Conservation (phyloP, 192 early-diverging fungal genomes). For the Mortierella alpina region DNA sequence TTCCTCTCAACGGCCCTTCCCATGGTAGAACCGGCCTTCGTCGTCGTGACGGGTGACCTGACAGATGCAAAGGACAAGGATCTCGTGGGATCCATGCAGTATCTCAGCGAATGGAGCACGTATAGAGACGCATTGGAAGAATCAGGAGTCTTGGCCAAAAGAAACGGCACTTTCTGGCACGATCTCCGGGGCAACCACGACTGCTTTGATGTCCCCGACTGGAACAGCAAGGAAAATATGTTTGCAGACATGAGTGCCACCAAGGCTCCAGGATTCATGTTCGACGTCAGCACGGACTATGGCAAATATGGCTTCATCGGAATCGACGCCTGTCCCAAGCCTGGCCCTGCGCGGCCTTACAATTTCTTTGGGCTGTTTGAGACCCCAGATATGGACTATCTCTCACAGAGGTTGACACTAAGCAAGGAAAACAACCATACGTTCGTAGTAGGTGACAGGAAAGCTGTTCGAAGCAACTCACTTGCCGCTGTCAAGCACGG, state of each 20-base stretch:
- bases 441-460: constrained; percentile 65
- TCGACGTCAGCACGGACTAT: constrained; percentile 71
- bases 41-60: constrained; percentile 87
- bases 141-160: constrained; percentile 56
- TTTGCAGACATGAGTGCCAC: constrained; percentile 67
- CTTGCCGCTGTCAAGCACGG: no score
- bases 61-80: constrained; percentile 86
- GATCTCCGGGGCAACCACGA: constrained; percentile 97
- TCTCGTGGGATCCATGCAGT: constrained; percentile 76
- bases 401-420: constrained; percentile 64
- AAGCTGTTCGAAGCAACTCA: no score
- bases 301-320: constrained; percentile 89
- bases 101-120: constrained; percentile 82
- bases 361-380: constrained; percentile 94
- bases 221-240: constrained; percentile 68
- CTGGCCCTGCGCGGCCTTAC: constrained; percentile 82
- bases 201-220: constrained; percentile 83
- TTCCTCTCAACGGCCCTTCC: constrained; percentile 81
- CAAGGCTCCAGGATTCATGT: constrained; percentile 63
- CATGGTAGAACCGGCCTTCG: constrained; percentile 79
- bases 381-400: constrained; percentile 74
- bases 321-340: constrained; percentile 81
- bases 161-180: constrained; percentile 75
- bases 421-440: constrained; percentile 66
- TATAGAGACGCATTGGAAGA: constrained; percentile 74